Conservation (phyloP, 257 asterid species). For the Verbascum thapsus region DNA sequence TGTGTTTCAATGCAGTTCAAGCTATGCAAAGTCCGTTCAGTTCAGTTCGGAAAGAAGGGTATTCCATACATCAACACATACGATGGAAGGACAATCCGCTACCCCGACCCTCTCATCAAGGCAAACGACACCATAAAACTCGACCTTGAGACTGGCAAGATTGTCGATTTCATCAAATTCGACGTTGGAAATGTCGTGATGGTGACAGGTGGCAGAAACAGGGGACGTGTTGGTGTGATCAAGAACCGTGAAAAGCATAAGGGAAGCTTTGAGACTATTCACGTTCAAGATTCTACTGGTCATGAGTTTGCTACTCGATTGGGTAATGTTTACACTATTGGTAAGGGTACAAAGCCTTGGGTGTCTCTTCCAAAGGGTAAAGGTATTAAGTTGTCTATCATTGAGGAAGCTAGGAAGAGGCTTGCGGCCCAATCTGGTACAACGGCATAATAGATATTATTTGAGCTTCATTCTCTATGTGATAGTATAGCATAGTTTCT, state of each 20-base stretch:
- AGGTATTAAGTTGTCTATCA: conserved; percentile 50
- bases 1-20: conserved; percentile 33
- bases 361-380: conserved; percentile 59
- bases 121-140: conserved; percentile 44
- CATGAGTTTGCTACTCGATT: conserved; percentile 47
- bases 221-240: conserved; percentile 56
- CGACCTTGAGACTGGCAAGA: conserved; percentile 36
- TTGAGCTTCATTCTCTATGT: conserved; percentile 3
- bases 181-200: conserved; percentile 58
- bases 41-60: conserved; percentile 49
- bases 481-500: conserved; percentile 12
- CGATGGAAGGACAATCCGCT: conserved; percentile 49
- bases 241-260: conserved; percentile 56
- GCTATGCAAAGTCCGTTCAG: conserved; percentile 48
- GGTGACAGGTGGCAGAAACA: conserved; percentile 61
- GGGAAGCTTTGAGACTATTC: conserved; percentile 48
- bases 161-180: conserved; percentile 52
- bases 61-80: conserved; percentile 45
- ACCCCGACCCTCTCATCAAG: conserved; percentile 48
- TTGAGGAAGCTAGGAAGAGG: conserved; percentile 57
- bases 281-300: conserved; percentile 46
- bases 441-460: conserved; percentile 32
- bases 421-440: conserved; percentile 33
- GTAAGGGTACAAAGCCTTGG: conserved; percentile 56
- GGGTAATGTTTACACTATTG: conserved; percentile 44